phyloP scores from a whole-genome alignment of 768 basidiomycete species.

The Leucosporidium scottii region DNA sequence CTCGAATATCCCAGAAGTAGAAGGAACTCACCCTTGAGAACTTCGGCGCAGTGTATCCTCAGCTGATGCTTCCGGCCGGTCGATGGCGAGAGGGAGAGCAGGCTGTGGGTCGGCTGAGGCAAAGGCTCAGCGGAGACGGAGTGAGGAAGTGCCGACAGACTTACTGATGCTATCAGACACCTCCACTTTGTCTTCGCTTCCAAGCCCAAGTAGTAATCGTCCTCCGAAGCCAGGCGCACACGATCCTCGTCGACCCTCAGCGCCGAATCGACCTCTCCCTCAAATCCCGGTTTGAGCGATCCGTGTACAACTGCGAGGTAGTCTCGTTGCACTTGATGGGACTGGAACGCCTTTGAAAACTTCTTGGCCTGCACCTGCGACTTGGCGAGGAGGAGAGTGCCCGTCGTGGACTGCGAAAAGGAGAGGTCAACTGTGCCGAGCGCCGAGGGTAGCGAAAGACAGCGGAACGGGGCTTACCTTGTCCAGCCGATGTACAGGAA shows the following conservation, averaged over 20 bases:
- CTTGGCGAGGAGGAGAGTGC: conserved; percentile 19
- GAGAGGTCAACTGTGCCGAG: background rate
- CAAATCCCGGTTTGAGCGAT: conserved; percentile 17
- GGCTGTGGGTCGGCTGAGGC: conserved; percentile 4
- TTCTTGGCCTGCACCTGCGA: background rate
- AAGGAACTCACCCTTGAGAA: conserved; percentile 12
- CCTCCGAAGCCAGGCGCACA: background rate
- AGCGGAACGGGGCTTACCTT: conserved; percentile 5
- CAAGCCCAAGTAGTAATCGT: background rate
- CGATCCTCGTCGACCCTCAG: conserved; percentile 23
- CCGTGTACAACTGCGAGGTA: conserved; percentile 31
- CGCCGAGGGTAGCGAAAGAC: background rate
- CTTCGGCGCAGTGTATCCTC: conserved; percentile 22
- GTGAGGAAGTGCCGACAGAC: background rate
- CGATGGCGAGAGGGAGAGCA: conserved; percentile 13
- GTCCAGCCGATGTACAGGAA: conserved; percentile 27
- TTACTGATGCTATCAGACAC: conserved; percentile 18
- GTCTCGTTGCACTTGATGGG: conserved; percentile 9
- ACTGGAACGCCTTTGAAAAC: conserved; percentile 15
- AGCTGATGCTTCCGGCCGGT: conserved; percentile 32
- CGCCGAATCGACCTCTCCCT: background rate
- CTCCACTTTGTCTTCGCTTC: conserved; percentile 13
- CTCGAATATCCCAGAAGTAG: too few species aligned
- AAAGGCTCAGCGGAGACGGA: background rate
- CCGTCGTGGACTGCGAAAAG: conserved; percentile 6